A percentile compares a stretch with the other conserved stretches of the same genome.
These are phyloP conservation scores for Glutinoglossum americanum DNA, from an alignment of 495 filamentous ascomycete genomes.

Conservation along the genomic window DNA sequence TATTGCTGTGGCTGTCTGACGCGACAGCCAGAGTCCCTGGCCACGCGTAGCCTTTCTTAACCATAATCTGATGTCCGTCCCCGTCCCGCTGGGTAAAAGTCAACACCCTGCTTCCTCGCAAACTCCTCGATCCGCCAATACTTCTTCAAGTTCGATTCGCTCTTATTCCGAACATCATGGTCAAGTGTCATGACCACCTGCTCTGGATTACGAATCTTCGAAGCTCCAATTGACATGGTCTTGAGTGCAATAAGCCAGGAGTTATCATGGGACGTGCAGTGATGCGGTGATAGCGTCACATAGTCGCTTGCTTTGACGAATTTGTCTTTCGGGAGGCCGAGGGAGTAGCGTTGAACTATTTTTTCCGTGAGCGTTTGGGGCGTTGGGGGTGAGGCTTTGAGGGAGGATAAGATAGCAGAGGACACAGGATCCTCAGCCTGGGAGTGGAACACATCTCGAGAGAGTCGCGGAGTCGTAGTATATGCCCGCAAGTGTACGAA, in stretches of 20 bases:
- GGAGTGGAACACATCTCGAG: constrained; percentile 21
- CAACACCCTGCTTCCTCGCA: constrained; percentile 56
- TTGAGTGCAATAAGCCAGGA: constrained; percentile 68
- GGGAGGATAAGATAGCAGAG: constrained; percentile 15
- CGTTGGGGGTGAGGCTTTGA: constrained; percentile 4
- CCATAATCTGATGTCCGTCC: constrained; percentile 82
- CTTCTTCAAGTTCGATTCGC: constrained; percentile 62
- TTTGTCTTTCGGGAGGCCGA: constrained; percentile 52
- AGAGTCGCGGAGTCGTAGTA: not conserved
- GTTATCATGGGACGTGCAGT: constrained; percentile 89
- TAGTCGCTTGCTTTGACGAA: constrained; percentile 58
- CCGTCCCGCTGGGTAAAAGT: constrained; percentile 76
- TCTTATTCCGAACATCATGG: constrained; percentile 84
- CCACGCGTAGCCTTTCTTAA: constrained; percentile 63
- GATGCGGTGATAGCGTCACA: constrained; percentile 51
- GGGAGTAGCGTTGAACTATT: constrained; percentile 61
- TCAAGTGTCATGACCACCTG: constrained; percentile 84
- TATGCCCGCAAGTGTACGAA: not conserved
- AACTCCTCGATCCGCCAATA: constrained; percentile 75
- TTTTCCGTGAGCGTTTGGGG: constrained; percentile 82
- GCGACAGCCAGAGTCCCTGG: constrained; percentile 72
- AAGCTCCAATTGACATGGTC: constrained; percentile 75
- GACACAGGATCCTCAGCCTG: constrained; percentile 16
- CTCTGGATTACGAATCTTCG: constrained; percentile 42
- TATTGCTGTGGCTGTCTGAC: constrained; percentile 67